Conservation (phyloP, 2,329 filamentous ascomycete genomes). For the Diaporthe longicolla region DNA sequence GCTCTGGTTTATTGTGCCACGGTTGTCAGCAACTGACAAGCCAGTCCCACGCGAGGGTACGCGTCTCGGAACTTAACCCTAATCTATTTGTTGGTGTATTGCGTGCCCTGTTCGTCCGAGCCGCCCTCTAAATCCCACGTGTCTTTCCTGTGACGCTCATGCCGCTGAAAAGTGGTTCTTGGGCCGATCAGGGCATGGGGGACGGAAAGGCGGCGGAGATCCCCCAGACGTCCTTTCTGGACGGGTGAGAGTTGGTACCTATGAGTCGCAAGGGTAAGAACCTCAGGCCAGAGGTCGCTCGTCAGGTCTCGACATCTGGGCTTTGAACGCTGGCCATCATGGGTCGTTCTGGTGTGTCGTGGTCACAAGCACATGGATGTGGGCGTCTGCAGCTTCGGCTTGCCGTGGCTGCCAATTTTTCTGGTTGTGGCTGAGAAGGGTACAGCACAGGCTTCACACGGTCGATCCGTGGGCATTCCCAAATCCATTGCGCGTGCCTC, state of each 20-base stretch:
- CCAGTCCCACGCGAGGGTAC: constrained; percentile 69
- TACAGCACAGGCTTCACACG: constrained; percentile 63
- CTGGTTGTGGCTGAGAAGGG: constrained; percentile 58
- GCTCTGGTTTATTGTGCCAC: constrained; percentile 58
- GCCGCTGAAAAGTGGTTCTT: constrained; percentile 67
- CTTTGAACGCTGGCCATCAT: constrained; percentile 65
- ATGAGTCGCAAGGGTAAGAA: constrained; percentile 84
- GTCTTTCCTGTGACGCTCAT: constrained; percentile 50
- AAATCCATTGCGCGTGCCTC: constrained; percentile 41
- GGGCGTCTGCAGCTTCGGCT: constrained; percentile 35
- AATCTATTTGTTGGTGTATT: constrained; percentile 84
- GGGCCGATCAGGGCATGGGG: constrained; percentile 52
- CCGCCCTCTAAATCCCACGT: constrained; percentile 72
- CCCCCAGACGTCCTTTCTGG: constrained; percentile 69
- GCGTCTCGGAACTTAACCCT: constrained; percentile 97
- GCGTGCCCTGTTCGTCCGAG: constrained; percentile 77
- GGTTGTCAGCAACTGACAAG: constrained; percentile 57
- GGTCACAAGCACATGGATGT: constrained; percentile 45
- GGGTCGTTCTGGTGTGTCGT: constrained; percentile 47
- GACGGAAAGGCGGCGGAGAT: constrained; percentile 66
- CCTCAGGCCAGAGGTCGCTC: constrained; percentile 80
- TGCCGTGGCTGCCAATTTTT: constrained; percentile 36
- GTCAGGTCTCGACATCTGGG: constrained; percentile 79
- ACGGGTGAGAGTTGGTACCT: constrained; percentile 72
- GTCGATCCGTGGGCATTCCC: constrained; percentile 59